Evolutionary conservation across 2,329 filamentous ascomycete genomes (phyloP).

Genomic region (Botrytis tulipae): DNA sequence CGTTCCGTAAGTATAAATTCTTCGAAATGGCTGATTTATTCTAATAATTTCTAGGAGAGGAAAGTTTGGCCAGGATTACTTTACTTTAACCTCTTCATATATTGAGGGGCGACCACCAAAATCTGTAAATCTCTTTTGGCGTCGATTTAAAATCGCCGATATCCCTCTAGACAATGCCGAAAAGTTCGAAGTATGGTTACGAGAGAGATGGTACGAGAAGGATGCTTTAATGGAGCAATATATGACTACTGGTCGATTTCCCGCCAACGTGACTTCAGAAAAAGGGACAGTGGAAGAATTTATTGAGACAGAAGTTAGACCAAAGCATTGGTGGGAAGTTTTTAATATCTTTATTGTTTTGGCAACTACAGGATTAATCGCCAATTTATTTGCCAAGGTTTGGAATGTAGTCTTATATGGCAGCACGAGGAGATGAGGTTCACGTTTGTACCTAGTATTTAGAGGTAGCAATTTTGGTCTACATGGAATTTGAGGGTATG

Average conservation of each 20-base stretch:
- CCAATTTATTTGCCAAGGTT: slow-evolving; percentile 31
- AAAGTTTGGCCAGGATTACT: slow-evolving; percentile 86
- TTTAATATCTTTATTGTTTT: slow-evolving; percentile 38
- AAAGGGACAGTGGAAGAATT: slow-evolving; percentile 28
- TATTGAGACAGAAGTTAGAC: slow-evolving; percentile 39
- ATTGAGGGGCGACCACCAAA: slow-evolving; percentile 86
- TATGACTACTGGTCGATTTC: slow-evolving; percentile 74
- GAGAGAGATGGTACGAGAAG: slow-evolving; percentile 87
- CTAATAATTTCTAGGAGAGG: slow-evolving; percentile 49
- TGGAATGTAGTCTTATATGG: slow-evolving; percentile 26
- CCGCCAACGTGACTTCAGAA: slow-evolving; percentile 40
- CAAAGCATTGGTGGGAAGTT: slow-evolving; percentile 37
- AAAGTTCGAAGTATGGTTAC: slow-evolving; percentile 80
- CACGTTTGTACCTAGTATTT: neutral
- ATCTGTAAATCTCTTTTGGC: slow-evolving; percentile 96
- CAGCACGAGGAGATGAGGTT: neutral
- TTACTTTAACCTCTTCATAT: slow-evolving; percentile 82
- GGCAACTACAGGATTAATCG: slow-evolving; percentile 32
- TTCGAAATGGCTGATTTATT: neutral
- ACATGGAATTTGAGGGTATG: neutral
- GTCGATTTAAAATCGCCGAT: slow-evolving; percentile 74
- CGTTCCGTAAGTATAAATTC: slow-evolving; percentile 63
- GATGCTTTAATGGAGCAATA: slow-evolving; percentile 86
- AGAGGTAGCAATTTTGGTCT: neutral
- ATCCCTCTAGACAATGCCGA: slow-evolving; percentile 76